phyloP scores from a whole-genome alignment of 2,329 filamentous ascomycete genomes.

The Trichoderma hamatum region DNA sequence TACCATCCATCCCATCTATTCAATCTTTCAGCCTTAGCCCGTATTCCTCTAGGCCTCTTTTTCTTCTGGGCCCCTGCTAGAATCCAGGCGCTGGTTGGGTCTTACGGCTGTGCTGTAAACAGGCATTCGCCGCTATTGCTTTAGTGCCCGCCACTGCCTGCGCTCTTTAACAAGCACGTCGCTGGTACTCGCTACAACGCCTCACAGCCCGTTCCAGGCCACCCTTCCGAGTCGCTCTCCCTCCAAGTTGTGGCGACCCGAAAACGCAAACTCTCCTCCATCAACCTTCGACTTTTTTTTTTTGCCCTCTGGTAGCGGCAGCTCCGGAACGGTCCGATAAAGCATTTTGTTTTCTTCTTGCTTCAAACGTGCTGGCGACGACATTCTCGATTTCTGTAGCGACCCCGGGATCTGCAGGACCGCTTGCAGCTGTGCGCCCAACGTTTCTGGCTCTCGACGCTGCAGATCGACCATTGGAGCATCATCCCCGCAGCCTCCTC shows the following conservation, averaged over 20 bases:
- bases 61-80: slow-evolving; percentile 13
- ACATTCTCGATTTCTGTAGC: not conserved
- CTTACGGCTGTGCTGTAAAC: slow-evolving; percentile 1
- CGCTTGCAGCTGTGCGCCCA: not conserved
- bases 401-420: not conserved
- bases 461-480: slow-evolving; percentile 14
- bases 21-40: not conserved
- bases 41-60: not conserved
- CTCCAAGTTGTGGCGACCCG: slow-evolving; percentile 17
- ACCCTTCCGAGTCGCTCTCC: slow-evolving; percentile 13
- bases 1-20: not conserved
- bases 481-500: slow-evolving; percentile 16
- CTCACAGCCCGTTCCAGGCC: not conserved
- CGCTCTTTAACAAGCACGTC: not conserved
- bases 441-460: not conserved
- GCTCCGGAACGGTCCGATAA: slow-evolving; percentile 20
- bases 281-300: slow-evolving; percentile 5
- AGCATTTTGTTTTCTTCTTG: not conserved
- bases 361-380: not conserved
- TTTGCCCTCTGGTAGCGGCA: slow-evolving; percentile 24
- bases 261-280: slow-evolving; percentile 8
- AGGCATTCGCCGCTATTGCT: not conserved
- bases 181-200: not conserved
- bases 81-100: slow-evolving; percentile 11
- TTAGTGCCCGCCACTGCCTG: slow-evolving; percentile 13